Base-by-base conservation (phyloP, 352 stramenopile species). In the Peronospora farinosa region DNA sequence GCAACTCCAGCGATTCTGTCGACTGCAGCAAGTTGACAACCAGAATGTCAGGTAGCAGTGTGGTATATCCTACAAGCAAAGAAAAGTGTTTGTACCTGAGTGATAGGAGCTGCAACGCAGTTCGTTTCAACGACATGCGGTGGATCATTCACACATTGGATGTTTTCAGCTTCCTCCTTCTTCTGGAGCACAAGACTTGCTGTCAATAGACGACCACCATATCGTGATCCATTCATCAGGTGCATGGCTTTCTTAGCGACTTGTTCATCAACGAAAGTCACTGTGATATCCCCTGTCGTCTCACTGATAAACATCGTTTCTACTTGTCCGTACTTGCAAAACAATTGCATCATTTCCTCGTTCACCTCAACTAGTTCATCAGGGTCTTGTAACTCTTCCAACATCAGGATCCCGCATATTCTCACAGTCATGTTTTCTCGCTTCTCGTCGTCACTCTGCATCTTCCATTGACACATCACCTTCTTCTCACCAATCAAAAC, bases 151-250 rank as follows among this genome's bases (percentile, higher is more conserved):
- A n/a, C 47, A n/a, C 5, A 11, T 25, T 55, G 17, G 6, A 12
- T 30, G 11, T 27, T 28, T 30, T 27, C 17, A 10, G 6, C 27
- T 39, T 2, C 13, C 5, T 37, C 31, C 15, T 10, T 13, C 30
- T 8, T 42, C 7, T 10, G 30, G n/a, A 8, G 7, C 0, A 17
- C 1, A 12, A 54, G 11, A 11, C 7, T 8, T 32, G 54, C 62
- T 10, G 13, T 40, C 0, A 79, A 36, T 11, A 47, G 3, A 15
- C 49, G 49, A n/a, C 74, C 69, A 3, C 74, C 71, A 50, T 80
- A 84, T 7, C 45, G 40, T 9, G 62, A 65, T 7, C 47, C 43
- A 31, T 71, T 46, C 36, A 69, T 60, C 7, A 21, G 42, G 2
- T 41, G 7, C 6, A 74, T 47, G 10, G 40, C 54, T 23, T 49